phyloP scores from a whole-genome alignment of 495 filamentous ascomycete species.

The Xylaria telfairii region DNA sequence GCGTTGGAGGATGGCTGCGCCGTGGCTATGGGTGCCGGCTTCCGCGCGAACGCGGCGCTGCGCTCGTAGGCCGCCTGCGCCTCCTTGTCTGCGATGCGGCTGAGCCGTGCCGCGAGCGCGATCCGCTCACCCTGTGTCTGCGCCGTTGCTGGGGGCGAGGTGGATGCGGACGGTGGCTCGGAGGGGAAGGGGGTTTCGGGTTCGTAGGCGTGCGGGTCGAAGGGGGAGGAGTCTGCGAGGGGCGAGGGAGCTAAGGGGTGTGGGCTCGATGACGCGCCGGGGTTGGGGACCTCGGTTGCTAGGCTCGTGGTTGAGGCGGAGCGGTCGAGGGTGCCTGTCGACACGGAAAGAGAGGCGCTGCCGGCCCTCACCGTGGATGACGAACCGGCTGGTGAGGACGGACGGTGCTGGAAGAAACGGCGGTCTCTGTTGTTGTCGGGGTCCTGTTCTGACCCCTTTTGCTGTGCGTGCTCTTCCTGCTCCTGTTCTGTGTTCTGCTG shows the following conservation, averaged over 20 bases:
- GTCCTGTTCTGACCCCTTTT: constrained; percentile 6
- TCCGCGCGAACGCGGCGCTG: constrained; percentile 54
- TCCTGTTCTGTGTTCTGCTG: constrained; percentile 11
- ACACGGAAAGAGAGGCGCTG: constrained; percentile 13
- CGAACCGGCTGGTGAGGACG: constrained; percentile 14
- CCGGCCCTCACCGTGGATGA: constrained; percentile 22
- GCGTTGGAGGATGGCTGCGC: constrained; percentile 55
- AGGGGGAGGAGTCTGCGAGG: constrained; percentile 15
- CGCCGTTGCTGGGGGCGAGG: constrained; percentile 15
- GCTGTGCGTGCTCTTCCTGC: constrained; percentile 4
- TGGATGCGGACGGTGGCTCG: constrained; percentile 25
- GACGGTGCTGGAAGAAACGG: constrained; percentile 8
- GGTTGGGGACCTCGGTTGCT: neutral
- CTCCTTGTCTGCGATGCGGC: constrained; percentile 53
- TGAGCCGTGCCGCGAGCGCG: constrained; percentile 59
- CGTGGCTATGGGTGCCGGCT: constrained; percentile 49
- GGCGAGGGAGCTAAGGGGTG: constrained; percentile 5
- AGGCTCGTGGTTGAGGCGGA: constrained; percentile 8
- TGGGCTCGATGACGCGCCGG: neutral
- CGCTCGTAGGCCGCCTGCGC: constrained; percentile 54
- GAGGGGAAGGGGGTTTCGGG: constrained; percentile 33
- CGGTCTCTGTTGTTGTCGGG: constrained; percentile 6
- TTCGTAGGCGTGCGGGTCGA: constrained; percentile 34
- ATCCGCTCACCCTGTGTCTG: constrained; percentile 48
- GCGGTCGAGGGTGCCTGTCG: constrained; percentile 23